A percentile compares a stretch with the other conserved stretches of the same genome.
phyloP scores from a whole-genome alignment of 441 rosid genomes.

The Croton setiger region DNA sequence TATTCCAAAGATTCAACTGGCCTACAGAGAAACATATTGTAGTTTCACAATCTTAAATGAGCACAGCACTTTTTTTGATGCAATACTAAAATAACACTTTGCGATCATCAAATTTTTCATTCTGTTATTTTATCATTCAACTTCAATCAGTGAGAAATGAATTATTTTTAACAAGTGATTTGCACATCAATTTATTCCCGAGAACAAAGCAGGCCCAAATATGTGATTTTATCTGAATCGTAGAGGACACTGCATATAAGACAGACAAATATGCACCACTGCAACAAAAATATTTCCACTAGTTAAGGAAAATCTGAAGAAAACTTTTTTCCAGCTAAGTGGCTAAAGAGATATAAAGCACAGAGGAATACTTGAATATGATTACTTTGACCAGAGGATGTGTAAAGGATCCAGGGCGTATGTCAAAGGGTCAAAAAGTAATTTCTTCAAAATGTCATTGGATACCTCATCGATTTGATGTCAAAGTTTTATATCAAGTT shows the following conservation, averaged over 20 bases:
- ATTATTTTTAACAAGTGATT: neutral
- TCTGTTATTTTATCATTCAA: constrained; percentile 3
- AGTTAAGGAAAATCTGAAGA: neutral
- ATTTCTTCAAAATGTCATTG: neutral
- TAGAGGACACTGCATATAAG: neutral
- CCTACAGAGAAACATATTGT: constrained; percentile 30
- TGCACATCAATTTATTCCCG: neutral
- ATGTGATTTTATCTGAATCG: neutral
- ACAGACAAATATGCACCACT: neutral
- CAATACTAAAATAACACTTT: neutral
- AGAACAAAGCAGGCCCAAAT: constrained; percentile 3
- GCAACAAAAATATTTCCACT: neutral
- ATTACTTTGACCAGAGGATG: neutral
- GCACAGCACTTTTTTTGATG: neutral
- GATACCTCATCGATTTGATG: neutral
- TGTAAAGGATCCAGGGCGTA: neutral
- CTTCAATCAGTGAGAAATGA: neutral
- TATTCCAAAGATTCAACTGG: constrained; percentile 43
- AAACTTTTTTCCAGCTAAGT: neutral
- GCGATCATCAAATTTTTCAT: neutral
- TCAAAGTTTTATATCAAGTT: constrained; percentile 3
- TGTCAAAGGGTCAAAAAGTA: neutral
- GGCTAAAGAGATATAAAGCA: constrained; percentile 8
- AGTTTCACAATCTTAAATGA: constrained; percentile 7
- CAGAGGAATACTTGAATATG: neutral